phyloP scores from a whole-genome alignment of 2,329 filamentous ascomycete genomes.

The Epichloe sibirici region DNA sequence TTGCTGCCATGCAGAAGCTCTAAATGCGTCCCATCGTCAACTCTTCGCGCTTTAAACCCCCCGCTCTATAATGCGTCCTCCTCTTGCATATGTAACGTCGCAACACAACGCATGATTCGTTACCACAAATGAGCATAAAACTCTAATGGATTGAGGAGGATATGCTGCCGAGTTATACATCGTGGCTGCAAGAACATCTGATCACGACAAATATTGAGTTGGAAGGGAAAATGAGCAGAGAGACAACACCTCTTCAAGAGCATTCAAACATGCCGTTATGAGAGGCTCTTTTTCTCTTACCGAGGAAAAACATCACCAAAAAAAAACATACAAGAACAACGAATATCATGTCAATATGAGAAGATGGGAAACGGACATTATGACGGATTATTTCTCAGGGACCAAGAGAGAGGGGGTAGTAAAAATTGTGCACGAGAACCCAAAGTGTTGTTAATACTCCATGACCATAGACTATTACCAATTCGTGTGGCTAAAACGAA shows the following conservation, averaged over 20 bases:
- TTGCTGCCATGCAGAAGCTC: conserved; percentile 87
- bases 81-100: not conserved
- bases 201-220: not conserved
- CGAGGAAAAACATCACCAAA: not conserved
- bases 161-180: not conserved
- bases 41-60: not conserved
- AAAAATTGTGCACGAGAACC: not conserved
- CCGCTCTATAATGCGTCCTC: not conserved
- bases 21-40: conserved; percentile 33
- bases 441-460: not conserved
- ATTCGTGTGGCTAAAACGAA: not conserved
- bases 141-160: not conserved
- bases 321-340: not conserved
- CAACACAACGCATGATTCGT: not conserved
- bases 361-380: not conserved
- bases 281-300: not conserved
- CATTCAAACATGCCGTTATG: not conserved
- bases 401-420: not conserved
- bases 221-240: not conserved
- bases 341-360: not conserved
- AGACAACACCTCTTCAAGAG: not conserved
- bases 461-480: not conserved
- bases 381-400: not conserved
- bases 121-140: not conserved
- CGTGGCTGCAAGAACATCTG: not conserved